phyloP scores from a whole-genome alignment of 495 filamentous ascomycete genomes.

The Beverwykella pulmonaria region DNA sequence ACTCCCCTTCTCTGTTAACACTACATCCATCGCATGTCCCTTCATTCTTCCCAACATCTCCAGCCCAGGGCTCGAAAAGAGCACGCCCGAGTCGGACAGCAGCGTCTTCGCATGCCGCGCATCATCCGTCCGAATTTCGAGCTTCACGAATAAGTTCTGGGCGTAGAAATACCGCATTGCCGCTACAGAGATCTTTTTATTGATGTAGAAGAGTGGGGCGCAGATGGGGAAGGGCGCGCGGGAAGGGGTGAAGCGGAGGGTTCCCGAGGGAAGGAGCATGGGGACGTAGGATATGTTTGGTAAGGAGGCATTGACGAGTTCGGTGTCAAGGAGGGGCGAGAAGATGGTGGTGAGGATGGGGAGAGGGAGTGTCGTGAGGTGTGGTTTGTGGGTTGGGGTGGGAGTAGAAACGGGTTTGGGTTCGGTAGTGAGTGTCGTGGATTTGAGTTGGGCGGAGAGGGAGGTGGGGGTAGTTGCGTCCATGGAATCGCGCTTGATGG shows the following conservation, averaged over 20 bases:
- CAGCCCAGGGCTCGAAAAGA: neutral
- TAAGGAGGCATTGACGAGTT: conserved; percentile 18
- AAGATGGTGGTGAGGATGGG: conserved; percentile 27
- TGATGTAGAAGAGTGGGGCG: conserved; percentile 28
- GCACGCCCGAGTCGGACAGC: conserved; percentile 23
- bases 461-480: conserved; percentile 2
- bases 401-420: no score
- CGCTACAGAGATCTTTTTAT: conserved; percentile 1
- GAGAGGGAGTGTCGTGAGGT: conserved; percentile 14
- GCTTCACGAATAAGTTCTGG: conserved; percentile 20
- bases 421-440: neutral
- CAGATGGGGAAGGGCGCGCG: conserved; percentile 22
- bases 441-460: conserved; percentile 6
- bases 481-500: conserved; percentile 21
- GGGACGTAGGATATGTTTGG: conserved; percentile 27
- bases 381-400: neutral
- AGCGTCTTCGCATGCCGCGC: conserved; percentile 22
- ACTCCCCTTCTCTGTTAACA: conserved; percentile 20
- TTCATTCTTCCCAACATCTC: neutral
- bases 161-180: conserved; percentile 17
- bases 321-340: conserved; percentile 25
- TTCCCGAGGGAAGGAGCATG: neutral
- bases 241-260: conserved; percentile 21
- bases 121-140: conserved; percentile 2
- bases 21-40: conserved; percentile 15